A percentile compares a stretch with the other conserved stretches of the same genome.
Conservation (phyloP, 2,329 filamentous ascomycete genomes). For the Escovopsis sp. region DNA sequence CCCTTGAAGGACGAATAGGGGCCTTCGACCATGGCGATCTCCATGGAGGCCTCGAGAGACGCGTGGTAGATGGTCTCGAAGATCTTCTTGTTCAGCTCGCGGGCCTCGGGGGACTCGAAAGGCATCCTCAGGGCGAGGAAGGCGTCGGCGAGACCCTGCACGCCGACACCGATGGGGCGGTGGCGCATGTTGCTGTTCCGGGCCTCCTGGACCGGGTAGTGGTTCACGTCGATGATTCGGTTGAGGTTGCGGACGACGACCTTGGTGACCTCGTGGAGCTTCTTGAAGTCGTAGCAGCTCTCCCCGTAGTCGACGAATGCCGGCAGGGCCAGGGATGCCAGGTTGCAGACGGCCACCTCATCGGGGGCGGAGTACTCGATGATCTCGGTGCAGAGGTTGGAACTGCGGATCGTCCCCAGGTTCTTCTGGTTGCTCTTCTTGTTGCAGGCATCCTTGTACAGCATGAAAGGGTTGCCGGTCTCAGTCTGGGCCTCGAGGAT, state of each 20-base stretch:
- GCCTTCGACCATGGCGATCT: constrained; percentile 71
- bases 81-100: constrained; percentile 91
- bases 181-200: constrained; percentile 95
- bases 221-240: constrained; percentile 96
- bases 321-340: constrained; percentile 86
- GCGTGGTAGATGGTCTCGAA: constrained; percentile 99
- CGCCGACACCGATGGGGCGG: constrained; percentile 88
- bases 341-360: constrained; percentile 96
- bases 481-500: constrained; percentile 97
- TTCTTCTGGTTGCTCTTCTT: constrained; percentile 99
- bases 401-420: constrained; percentile 93
- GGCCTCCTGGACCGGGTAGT: constrained; percentile 93
- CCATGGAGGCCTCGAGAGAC: constrained; percentile 75
- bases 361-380: constrained; percentile 94
- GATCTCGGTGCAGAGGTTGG: constrained; percentile 97
- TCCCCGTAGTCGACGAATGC: constrained; percentile 78
- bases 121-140: constrained; percentile 95
- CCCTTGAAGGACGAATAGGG: constrained; percentile 84
- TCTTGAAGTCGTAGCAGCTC: constrained; percentile 85
- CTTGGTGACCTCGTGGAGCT: constrained; percentile 86
- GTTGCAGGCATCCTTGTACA: constrained; percentile 98
- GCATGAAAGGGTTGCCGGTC: constrained; percentile 98
- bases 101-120: constrained; percentile 91
- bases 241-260: constrained; percentile 92
- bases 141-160: constrained; percentile 93